phyloP scores from a whole-genome alignment of 805 yeast genomes.

The Nakazawaea ernobii region DNA sequence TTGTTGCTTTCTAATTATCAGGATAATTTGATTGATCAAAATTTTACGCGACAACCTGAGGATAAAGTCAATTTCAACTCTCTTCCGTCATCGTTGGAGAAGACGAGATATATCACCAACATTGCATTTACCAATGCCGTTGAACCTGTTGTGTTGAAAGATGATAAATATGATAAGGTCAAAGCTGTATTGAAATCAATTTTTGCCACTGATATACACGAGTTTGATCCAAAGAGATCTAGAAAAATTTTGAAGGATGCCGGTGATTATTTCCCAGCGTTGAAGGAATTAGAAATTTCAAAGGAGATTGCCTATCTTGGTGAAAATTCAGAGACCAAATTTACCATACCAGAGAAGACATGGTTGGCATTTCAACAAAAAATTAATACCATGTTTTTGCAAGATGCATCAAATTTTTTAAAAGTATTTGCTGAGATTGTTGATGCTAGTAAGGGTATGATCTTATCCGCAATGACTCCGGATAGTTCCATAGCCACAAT shows the following conservation, averaged over 20 bases:
- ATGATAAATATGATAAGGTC: slow-evolving; percentile 18
- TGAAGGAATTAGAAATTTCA: slow-evolving; percentile 44
- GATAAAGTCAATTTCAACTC: slow-evolving; percentile 34
- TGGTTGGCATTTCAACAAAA: slow-evolving; percentile 32
- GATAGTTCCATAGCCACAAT: slow-evolving; percentile 61
- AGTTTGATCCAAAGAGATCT: slow-evolving; percentile 41
- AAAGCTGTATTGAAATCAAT: slow-evolving; percentile 46
- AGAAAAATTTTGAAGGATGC: slow-evolving; percentile 37
- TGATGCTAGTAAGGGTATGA: slow-evolving; percentile 45
- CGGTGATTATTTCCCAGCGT: slow-evolving; percentile 47
- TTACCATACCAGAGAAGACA: slow-evolving; percentile 51
- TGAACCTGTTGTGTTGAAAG: slow-evolving; percentile 13
- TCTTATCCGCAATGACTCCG: slow-evolving; percentile 48
- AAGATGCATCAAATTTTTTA: slow-evolving; percentile 41
- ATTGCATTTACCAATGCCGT: slow-evolving; percentile 36
- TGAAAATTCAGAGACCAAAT: slow-evolving; percentile 45
- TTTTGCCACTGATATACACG: slow-evolving; percentile 46
- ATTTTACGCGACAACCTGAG: slow-evolving; percentile 29
- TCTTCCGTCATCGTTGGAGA: slow-evolving; percentile 72
- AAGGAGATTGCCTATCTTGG: slow-evolving; percentile 50
- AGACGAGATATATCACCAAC: slow-evolving; percentile 34
- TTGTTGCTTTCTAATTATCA: slow-evolving; percentile 36
- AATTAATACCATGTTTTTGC: slow-evolving; percentile 33
- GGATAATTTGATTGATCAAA: slow-evolving; percentile 43
- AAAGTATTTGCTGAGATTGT: slow-evolving; percentile 34